Evolutionary conservation across 2,329 filamentous ascomycete genomes (phyloP).

Genomic region (Ophiosphaerella herpotricha): DNA sequence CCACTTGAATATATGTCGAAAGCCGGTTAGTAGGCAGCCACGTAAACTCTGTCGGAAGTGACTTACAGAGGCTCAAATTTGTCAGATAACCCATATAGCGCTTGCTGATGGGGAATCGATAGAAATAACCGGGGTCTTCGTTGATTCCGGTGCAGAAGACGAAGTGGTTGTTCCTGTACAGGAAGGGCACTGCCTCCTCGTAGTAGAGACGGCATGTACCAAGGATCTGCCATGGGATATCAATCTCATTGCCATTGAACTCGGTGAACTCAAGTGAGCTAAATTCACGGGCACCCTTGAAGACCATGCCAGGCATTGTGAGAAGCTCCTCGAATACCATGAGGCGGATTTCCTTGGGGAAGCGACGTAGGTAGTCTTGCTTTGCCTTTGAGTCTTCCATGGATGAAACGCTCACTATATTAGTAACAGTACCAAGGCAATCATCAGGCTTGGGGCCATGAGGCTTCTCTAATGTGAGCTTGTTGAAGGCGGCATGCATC

Average conservation of each 20-base stretch:
- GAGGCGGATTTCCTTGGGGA: conserved; percentile 22
- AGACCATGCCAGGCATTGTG: conserved; percentile 8
- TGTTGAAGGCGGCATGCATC: too few relatives aligned
- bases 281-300: conserved; percentile 15
- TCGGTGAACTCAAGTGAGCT: conserved; percentile 13
- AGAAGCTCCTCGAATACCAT: conserved; percentile 25
- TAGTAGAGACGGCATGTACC: conserved; percentile 22
- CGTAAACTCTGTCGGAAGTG: background rate
- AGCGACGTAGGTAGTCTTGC: conserved; percentile 1
- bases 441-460: too few relatives aligned
- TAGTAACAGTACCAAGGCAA: too few relatives aligned
- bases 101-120: conserved; percentile 16
- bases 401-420: background rate
- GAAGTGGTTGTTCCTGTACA: conserved; percentile 21
- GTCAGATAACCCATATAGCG: conserved; percentile 15
- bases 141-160: conserved; percentile 19
- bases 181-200: conserved; percentile 17
- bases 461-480: too few relatives aligned
- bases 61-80: conserved; percentile 15
- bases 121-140: conserved; percentile 16
- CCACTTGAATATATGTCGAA: conserved; percentile 11
- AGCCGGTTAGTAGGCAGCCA: background rate
- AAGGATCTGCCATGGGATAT: conserved; percentile 21
- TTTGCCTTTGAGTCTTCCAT: background rate
- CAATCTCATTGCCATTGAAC: conserved; percentile 6